These are phyloP conservation scores for Erysimum cheiri DNA, from an alignment of 441 rosid species.

Conservation along the genomic window DNA sequence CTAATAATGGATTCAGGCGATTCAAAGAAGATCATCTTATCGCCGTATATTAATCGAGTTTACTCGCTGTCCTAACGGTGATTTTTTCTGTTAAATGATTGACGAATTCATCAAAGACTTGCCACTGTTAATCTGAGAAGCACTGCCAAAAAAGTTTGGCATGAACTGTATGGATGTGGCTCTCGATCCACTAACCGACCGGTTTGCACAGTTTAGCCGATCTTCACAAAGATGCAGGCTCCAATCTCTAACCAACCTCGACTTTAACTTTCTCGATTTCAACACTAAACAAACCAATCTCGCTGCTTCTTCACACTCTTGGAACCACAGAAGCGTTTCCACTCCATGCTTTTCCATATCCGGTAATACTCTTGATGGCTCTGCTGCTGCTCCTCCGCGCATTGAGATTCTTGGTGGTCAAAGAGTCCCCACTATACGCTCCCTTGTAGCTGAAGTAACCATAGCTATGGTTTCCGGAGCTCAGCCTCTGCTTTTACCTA, in stretches of 20 bases:
- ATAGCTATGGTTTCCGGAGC: conserved; percentile 75
- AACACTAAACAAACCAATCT: conserved; percentile 50
- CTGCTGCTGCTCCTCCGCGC: conserved; percentile 49
- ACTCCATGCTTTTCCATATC: conserved; percentile 75
- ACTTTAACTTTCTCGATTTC: conserved; percentile 52
- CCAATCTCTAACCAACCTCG: conserved; percentile 74
- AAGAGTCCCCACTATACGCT: conserved; percentile 59
- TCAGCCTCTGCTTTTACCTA: conserved; percentile 63
- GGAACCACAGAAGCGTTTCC: conserved; percentile 76
- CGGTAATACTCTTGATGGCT: not conserved
- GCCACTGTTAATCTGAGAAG: conserved; percentile 41
- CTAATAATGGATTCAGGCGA: conserved; percentile 40
- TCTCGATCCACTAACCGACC: conserved; percentile 64
- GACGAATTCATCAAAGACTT: conserved; percentile 39
- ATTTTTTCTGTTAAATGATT: conserved; percentile 29
- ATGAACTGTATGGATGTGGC: conserved; percentile 72
- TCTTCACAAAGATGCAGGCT: conserved; percentile 74
- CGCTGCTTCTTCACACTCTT: conserved; percentile 54
- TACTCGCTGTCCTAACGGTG: not conserved
- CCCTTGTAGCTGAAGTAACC: conserved; percentile 88
- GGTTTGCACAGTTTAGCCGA: conserved; percentile 62
- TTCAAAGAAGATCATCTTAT: not conserved
- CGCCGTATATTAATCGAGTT: not conserved
- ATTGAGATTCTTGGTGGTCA: conserved; percentile 72
- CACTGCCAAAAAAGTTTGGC: conserved; percentile 43